These are phyloP conservation scores for Rhodomyrtus psidioides DNA, from an alignment of 441 rosid genomes.

Conservation along the genomic window DNA sequence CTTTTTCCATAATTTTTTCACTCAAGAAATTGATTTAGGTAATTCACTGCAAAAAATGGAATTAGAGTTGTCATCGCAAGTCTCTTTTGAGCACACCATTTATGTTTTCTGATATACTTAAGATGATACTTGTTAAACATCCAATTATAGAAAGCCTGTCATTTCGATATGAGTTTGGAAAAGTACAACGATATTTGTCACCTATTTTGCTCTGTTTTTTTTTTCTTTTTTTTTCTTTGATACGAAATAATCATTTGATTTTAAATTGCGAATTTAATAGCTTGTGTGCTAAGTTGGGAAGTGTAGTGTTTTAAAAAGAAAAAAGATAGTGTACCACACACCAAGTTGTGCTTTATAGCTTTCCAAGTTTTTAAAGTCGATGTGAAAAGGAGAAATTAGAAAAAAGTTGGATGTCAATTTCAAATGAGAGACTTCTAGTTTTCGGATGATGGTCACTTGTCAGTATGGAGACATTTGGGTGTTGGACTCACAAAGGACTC, in stretches of 20 bases:
- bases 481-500: neutral
- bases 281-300: neutral
- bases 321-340: accelerated
- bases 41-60: too few species aligned
- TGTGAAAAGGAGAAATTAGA: neutral
- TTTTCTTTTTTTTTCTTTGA: neutral
- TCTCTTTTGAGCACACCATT: neutral
- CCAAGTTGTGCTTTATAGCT: neutral
- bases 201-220: neutral
- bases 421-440: neutral
- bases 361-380: neutral
- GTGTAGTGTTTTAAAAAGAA: neutral
- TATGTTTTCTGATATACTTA: neutral
- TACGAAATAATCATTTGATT: neutral
- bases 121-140: neutral
- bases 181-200: neutral
- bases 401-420: neutral
- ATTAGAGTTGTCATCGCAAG: too few species aligned
- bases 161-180: neutral
- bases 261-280: neutral
- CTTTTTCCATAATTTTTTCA: too few species aligned
- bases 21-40: too few species aligned
- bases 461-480: neutral
- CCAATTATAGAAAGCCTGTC: neutral
- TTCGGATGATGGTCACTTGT: neutral